phyloP scores from a whole-genome alignment of 768 basidiomycete species.

The Rossbeevera mucosa region DNA sequence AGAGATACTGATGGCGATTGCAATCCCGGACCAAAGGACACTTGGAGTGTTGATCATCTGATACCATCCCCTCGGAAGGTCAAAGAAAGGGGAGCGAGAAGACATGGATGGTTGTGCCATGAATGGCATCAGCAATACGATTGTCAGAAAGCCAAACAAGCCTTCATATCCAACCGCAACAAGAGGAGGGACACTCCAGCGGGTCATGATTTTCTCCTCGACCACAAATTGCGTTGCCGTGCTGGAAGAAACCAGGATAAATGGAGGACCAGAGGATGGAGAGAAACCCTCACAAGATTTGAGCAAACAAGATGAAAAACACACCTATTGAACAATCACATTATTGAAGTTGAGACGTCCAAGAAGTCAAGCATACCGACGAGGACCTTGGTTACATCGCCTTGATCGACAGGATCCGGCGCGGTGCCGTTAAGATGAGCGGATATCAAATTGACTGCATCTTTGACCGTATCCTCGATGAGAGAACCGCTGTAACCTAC shows the following conservation, averaged over 20 bases:
- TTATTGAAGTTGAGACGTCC: conserved; percentile 14
- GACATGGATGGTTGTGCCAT: conserved; percentile 67
- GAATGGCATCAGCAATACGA: conserved; percentile 75
- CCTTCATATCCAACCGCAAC: conserved; percentile 95
- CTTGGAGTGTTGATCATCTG: conserved; percentile 79
- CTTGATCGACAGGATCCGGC: conserved; percentile 47
- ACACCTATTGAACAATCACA: conserved; percentile 52
- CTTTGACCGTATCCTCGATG: conserved; percentile 66
- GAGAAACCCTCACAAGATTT: conserved; percentile 71
- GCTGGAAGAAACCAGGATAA: conserved; percentile 37
- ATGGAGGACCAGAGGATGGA: background rate
- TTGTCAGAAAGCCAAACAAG: conserved; percentile 79
- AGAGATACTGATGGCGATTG: conserved; percentile 71
- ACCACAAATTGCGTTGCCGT: conserved; percentile 91
- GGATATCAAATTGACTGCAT: conserved; percentile 28
- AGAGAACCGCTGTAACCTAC: conserved; percentile 90
- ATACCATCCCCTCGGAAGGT: conserved; percentile 82
- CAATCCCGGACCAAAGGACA: conserved; percentile 64
- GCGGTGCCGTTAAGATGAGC: conserved; percentile 28
- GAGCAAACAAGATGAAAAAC: conserved; percentile 88
- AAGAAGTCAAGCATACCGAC: conserved; percentile 45
- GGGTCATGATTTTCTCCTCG: conserved; percentile 93
- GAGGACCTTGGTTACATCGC: conserved; percentile 65
- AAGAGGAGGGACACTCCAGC: conserved; percentile 81
- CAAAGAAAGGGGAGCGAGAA: conserved; percentile 69